Conservation (phyloP, 805 yeast genomes). For the Kluyveromyces siamensis region DNA sequence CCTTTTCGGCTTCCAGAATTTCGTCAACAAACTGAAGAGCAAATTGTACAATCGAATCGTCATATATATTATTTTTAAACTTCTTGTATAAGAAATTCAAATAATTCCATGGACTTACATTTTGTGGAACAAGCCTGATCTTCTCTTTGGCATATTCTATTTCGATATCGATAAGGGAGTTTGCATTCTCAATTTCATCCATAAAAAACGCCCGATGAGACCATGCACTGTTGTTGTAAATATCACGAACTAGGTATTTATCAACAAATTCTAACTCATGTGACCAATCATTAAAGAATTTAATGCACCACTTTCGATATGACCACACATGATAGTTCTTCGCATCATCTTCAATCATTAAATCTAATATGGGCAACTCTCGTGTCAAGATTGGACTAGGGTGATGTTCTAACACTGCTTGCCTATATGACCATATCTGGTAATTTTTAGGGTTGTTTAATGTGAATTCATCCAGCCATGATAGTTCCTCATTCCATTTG, state of each 20-base stretch:
- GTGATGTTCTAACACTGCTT: conserved; percentile 41
- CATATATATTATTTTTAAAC: conserved; percentile 15
- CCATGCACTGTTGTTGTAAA: conserved; percentile 92
- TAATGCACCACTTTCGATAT: conserved; percentile 75
- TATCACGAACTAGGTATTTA: conserved; percentile 46
- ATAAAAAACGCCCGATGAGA: conserved; percentile 64
- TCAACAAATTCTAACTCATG: conserved; percentile 47
- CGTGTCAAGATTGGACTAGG: conserved; percentile 28
- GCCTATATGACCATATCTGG: conserved; percentile 95
- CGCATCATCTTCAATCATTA: conserved; percentile 67
- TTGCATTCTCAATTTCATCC: conserved; percentile 15
- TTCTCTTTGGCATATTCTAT: conserved; percentile 39
- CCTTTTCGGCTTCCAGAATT: conserved; percentile 14
- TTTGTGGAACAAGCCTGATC: conserved; percentile 63
- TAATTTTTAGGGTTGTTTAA: conserved; percentile 79
- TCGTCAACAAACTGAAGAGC: conserved; percentile 35
- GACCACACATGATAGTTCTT: conserved; percentile 98
- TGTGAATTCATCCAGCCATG: conserved; percentile 74
- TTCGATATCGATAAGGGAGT: conserved; percentile 35
- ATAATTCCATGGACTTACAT: conserved; percentile 83
- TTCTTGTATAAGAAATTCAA: conserved; percentile 45
- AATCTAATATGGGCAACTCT: conserved; percentile 57
- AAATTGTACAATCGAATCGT: conserved; percentile 37
- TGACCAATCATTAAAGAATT: conserved; percentile 40
- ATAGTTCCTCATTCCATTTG: conserved; percentile 43